These are phyloP conservation scores for Candida patagonica DNA, from an alignment of 805 yeast species.

Conservation along the genomic window DNA sequence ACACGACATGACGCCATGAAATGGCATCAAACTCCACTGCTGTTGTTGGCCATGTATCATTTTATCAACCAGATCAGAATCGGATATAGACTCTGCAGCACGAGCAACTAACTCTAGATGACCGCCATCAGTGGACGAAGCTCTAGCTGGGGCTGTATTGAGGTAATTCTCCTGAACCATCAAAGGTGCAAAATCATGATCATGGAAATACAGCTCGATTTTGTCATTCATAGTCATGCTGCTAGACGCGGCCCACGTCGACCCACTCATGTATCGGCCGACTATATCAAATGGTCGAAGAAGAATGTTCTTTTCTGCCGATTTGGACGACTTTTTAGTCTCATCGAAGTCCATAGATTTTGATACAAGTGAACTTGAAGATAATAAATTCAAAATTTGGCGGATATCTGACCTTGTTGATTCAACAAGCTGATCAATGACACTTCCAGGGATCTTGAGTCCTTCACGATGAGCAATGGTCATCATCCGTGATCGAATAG, in stretches of 20 bases:
- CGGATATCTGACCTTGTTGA: conserved; percentile 88
- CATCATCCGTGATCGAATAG: conserved; percentile 76
- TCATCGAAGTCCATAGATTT: conserved; percentile 54
- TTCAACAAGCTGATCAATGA: conserved; percentile 74
- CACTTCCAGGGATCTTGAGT: conserved; percentile 66
- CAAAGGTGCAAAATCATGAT: conserved; percentile 86
- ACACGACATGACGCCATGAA: conserved; percentile 80
- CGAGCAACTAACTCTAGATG: conserved; percentile 52
- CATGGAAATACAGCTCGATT: conserved; percentile 84
- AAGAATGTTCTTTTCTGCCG: conserved; percentile 87
- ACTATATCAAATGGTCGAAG: conserved; percentile 89
- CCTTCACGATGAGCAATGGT: conserved; percentile 84
- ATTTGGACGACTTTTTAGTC: conserved; percentile 48
- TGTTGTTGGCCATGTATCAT: conserved; percentile 85
- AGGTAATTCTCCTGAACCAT: conserved; percentile 95
- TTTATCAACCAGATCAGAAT: conserved; percentile 71
- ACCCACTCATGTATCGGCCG: conserved; percentile 53
- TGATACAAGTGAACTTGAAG: conserved; percentile 73
- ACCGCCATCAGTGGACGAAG: conserved; percentile 30
- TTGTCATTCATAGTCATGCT: conserved; percentile 64
- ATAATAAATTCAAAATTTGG: conserved; percentile 81
- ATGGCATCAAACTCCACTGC: conserved; percentile 87
- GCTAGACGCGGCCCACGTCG: conserved; percentile 44
- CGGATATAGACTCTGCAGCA: conserved; percentile 85
- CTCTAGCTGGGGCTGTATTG: conserved; percentile 40